A percentile compares a stretch with the other conserved stretches of the same genome.
phyloP scores from a whole-genome alignment of 768 basidiomycete genomes.

The Tulasnella sp. region DNA sequence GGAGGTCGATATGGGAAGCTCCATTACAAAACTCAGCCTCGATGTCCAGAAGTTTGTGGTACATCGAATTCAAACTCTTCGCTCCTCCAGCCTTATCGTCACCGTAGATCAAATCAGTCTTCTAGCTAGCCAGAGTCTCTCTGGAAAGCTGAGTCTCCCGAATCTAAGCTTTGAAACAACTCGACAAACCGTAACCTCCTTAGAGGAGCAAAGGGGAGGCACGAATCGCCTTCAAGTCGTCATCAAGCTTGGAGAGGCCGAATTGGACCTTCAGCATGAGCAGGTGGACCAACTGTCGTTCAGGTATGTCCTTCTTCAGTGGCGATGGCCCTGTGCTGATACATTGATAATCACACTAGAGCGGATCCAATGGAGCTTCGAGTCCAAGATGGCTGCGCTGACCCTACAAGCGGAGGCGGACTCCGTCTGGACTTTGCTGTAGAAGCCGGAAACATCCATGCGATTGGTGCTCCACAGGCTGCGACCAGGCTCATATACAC shows the following conservation, averaged over 20 bases:
- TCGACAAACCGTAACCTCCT: slow-evolving; percentile 31
- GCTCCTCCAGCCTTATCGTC: slow-evolving; percentile 48
- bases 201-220: slow-evolving; percentile 21
- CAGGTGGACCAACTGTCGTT: slow-evolving; percentile 63
- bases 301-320: slow-evolving; percentile 37
- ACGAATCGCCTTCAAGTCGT: slow-evolving; percentile 55
- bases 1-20: slow-evolving; percentile 74
- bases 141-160: slow-evolving; percentile 54
- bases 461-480: slow-evolving; percentile 58
- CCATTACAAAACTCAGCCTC: slow-evolving; percentile 61
- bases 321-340: not conserved
- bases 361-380: slow-evolving; percentile 67
- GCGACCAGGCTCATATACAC: slow-evolving; percentile 69
- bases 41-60: slow-evolving; percentile 52
- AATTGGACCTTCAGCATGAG: slow-evolving; percentile 61
- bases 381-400: slow-evolving; percentile 76
- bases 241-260: slow-evolving; percentile 61
- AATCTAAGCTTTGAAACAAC: slow-evolving; percentile 67
- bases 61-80: slow-evolving; percentile 53
- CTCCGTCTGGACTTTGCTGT: slow-evolving; percentile 66
- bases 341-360: slow-evolving; percentile 30
- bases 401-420: slow-evolving; percentile 30
- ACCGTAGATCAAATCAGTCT: slow-evolving; percentile 44
- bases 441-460: slow-evolving; percentile 53
- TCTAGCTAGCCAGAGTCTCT: slow-evolving; percentile 42